Conservation (phyloP, 2,329 filamentous ascomycete genomes). For the Trichoderma gracile region DNA sequence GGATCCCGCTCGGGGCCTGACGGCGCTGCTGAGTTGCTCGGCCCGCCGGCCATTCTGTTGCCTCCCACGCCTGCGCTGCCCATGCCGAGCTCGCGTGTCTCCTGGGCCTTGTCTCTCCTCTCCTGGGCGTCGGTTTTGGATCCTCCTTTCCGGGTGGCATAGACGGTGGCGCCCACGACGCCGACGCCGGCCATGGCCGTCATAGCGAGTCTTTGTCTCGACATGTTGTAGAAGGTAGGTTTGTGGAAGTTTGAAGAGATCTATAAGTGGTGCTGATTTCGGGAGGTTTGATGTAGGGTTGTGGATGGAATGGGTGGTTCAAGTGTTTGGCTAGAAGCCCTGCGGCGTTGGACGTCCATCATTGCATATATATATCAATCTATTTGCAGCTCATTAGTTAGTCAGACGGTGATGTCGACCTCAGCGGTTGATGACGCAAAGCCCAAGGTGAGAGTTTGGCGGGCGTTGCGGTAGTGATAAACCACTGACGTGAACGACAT, state of each 20-base stretch:
- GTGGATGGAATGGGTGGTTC: no score
- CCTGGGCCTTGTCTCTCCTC: conserved; percentile 30
- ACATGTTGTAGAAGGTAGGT: conserved; percentile 40
- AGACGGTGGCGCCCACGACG: neutral
- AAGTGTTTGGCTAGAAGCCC: no score
- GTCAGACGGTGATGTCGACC: neutral
- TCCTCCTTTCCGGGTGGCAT: neutral
- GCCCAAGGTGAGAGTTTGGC: neutral
- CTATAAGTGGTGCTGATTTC: neutral
- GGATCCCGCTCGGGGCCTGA: conserved; percentile 17
- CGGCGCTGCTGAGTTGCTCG: conserved; percentile 33
- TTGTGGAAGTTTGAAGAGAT: no score
- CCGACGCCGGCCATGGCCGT: neutral
- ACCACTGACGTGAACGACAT: conserved; percentile 13
- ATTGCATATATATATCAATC: neutral
- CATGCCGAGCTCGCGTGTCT: conserved; percentile 38
- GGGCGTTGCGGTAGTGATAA: neutral
- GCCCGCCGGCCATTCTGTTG: conserved; percentile 36
- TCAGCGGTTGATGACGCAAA: conserved; percentile 3
- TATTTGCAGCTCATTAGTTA: neutral
- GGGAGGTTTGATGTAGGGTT: no score
- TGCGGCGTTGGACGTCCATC: no score
- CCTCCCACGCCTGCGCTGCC: conserved; percentile 38
- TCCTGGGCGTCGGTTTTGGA: neutral
- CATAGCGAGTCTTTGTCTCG: conserved; percentile 6